These are phyloP conservation scores for Exophiala aquamarina DNA, from an alignment of 2,329 filamentous ascomycete species.

Conservation along the genomic window DNA sequence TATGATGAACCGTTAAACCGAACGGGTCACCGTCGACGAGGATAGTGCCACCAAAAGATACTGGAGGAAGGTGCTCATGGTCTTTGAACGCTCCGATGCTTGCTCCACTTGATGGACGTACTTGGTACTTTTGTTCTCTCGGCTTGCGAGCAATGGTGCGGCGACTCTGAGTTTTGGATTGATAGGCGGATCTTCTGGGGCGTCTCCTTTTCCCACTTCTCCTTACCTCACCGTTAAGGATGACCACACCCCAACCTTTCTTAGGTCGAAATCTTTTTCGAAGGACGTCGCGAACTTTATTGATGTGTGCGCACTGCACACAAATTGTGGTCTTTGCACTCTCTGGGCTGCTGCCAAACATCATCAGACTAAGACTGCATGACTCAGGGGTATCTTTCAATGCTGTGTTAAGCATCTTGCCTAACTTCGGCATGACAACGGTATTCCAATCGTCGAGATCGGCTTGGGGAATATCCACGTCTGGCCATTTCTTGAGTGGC, in stretches of 20 bases:
- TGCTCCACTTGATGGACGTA: slow-evolving; percentile 77
- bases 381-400: slow-evolving; percentile 61
- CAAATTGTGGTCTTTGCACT: slow-evolving; percentile 62
- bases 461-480: slow-evolving; percentile 54
- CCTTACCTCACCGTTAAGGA: slow-evolving; percentile 59
- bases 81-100: slow-evolving; percentile 90
- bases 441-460: slow-evolving; percentile 61
- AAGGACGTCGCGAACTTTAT: slow-evolving; percentile 58
- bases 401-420: slow-evolving; percentile 59
- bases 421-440: slow-evolving; percentile 56
- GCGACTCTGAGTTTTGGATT: slow-evolving; percentile 13
- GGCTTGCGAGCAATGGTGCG: slow-evolving; percentile 15
- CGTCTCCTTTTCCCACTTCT: slow-evolving; percentile 46
- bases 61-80: slow-evolving; percentile 81
- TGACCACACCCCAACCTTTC: slow-evolving; percentile 58
- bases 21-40: slow-evolving; percentile 80
- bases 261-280: slow-evolving; percentile 58
- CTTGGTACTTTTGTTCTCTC: slow-evolving; percentile 73
- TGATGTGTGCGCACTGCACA: slow-evolving; percentile 54
- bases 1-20: slow-evolving; percentile 96
- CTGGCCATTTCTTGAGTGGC: slow-evolving; percentile 45
- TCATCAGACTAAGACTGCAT: slow-evolving; percentile 60
- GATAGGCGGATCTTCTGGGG: slow-evolving; percentile 23
- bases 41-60: slow-evolving; percentile 86
- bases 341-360: slow-evolving; percentile 58